A percentile compares a stretch with the other conserved stretches of the same genome.
These are phyloP conservation scores for Yamadazyma jaroonii DNA, from an alignment of 1,139 yeast species.

Conservation along the genomic window DNA sequence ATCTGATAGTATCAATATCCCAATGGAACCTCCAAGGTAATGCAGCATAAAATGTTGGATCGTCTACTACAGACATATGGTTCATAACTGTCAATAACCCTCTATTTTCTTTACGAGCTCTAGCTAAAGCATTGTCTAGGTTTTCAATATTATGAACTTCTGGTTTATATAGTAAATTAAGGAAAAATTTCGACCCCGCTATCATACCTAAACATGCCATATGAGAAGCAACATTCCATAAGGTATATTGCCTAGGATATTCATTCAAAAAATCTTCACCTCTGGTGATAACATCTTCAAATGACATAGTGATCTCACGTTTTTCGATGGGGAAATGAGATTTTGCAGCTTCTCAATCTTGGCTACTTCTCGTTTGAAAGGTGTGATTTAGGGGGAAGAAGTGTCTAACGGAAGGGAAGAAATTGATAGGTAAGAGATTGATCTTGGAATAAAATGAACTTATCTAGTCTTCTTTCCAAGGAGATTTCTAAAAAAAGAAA, in stretches of 20 bases:
- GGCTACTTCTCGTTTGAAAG: background rate
- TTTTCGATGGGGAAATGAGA: background rate
- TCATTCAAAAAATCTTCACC: constrained; percentile 70
- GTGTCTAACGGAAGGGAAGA: too few relatives aligned
- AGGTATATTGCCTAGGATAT: constrained; percentile 55
- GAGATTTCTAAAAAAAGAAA: constrained; percentile 32
- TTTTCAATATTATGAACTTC: constrained; percentile 58
- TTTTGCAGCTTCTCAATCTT: background rate
- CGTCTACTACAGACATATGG: constrained; percentile 93
- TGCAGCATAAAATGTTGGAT: constrained; percentile 87
- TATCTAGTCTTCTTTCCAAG: constrained; percentile 30
- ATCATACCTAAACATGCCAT: constrained; percentile 70
- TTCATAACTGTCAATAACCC: constrained; percentile 89
- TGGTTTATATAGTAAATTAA: constrained; percentile 63
- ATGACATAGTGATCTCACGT: constrained; percentile 51
- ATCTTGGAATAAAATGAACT: constrained; percentile 31
- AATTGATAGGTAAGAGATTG: too few relatives aligned
- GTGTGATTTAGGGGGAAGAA: too few relatives aligned
- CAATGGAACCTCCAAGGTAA: constrained; percentile 69
- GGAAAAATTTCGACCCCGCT: constrained; percentile 58
- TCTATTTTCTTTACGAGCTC: constrained; percentile 65
- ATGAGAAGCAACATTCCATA: constrained; percentile 71
- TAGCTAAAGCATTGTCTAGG: constrained; percentile 59
- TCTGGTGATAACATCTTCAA: constrained; percentile 64
- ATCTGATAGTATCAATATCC: constrained; percentile 69